Conservation (phyloP, 169 alveolate genomes). For the Perkinsus marinus region DNA sequence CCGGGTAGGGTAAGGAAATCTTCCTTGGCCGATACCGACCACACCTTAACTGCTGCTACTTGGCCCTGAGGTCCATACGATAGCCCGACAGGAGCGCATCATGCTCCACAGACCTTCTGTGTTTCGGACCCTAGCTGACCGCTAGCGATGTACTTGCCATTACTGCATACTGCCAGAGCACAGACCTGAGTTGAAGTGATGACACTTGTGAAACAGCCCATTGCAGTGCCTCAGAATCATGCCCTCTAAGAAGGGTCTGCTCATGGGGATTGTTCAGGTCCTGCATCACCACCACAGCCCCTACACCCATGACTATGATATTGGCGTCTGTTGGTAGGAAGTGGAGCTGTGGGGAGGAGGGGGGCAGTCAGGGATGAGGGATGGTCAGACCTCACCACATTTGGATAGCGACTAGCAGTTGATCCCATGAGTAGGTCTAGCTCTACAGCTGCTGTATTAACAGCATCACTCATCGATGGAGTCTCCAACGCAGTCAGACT, state of each 20-base stretch:
- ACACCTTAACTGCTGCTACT: background rate
- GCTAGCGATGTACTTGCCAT: background rate
- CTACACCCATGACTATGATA: background rate
- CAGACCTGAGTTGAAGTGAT: background rate
- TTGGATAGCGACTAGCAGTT: background rate
- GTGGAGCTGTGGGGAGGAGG: background rate
- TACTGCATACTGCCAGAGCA: background rate
- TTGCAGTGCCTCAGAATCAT: background rate
- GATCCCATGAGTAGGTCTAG: background rate
- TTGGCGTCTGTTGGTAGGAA: background rate
- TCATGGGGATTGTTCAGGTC: background rate
- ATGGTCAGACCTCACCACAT: background rate
- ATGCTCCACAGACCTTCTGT: background rate
- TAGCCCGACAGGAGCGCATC: background rate
- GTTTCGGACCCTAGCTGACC: background rate
- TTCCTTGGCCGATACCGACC: background rate
- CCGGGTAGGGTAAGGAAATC: background rate
- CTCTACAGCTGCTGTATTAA: background rate
- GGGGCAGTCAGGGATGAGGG: background rate
- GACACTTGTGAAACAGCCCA: background rate
- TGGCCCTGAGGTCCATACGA: background rate
- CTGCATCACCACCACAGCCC: background rate
- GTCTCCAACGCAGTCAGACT: background rate
- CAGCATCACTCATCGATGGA: background rate
- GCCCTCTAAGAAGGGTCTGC: background rate